Percentiles rank a stretch among this genome's conserved stretches.
phyloP scores from a whole-genome alignment of 1,139 yeast species.

The Geotrichum fermentans region DNA sequence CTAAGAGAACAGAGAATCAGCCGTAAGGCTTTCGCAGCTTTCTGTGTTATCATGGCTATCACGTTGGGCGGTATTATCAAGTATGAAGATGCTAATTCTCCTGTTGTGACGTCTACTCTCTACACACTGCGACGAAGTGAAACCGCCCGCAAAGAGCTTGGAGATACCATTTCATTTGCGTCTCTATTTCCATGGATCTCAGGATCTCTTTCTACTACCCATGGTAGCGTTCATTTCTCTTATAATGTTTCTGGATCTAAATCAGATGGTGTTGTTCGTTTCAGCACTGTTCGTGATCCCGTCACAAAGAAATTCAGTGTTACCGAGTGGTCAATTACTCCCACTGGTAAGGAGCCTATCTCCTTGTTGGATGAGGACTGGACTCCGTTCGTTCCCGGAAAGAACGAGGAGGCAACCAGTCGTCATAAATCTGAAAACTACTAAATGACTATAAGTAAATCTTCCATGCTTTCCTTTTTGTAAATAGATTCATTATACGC shows the following conservation, averaged over 20 bases:
- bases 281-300: constrained; percentile 35
- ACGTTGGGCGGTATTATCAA: constrained; percentile 74
- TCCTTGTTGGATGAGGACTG: constrained; percentile 37
- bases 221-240: constrained; percentile 69
- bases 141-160: constrained; percentile 60
- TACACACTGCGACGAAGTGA: constrained; percentile 77
- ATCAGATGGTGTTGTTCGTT: constrained; percentile 32
- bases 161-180: constrained; percentile 67
- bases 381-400: constrained; percentile 36
- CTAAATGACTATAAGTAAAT: no score
- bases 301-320: constrained; percentile 32
- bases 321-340: constrained; percentile 37
- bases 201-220: constrained; percentile 78
- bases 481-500: constrained; percentile 8
- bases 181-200: constrained; percentile 81
- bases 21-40: constrained; percentile 53
- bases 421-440: constrained; percentile 19
- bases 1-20: constrained; percentile 50
- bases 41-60: constrained; percentile 59
- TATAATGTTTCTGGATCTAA: constrained; percentile 62
- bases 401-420: constrained; percentile 34
- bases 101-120: constrained; percentile 80
- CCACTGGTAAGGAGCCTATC: constrained; percentile 25
- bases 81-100: constrained; percentile 86
- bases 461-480: no score